phyloP scores from a whole-genome alignment of 208 protist species.

The Tritrichomonas musculus region DNA sequence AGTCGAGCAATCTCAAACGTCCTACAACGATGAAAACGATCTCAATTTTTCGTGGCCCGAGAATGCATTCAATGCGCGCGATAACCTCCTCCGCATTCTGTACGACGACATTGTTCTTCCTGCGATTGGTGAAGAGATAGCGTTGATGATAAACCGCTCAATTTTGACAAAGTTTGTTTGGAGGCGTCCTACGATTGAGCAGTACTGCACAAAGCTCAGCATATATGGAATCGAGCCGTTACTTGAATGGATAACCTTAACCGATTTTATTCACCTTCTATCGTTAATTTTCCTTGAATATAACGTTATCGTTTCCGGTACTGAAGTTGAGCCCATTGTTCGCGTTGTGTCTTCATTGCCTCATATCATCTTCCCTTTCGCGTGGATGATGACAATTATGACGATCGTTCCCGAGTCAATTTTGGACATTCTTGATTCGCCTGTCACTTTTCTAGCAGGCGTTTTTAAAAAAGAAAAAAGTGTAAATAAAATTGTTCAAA shows the following conservation, averaged over 20 bases:
- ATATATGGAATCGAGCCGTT: too few species aligned
- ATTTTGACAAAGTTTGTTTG: too few species aligned
- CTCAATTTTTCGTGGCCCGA: too few species aligned
- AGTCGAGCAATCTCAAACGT: too few species aligned
- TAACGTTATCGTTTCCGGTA: neutral
- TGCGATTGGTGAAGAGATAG: too few species aligned
- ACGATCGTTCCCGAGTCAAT: neutral
- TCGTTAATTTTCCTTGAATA: neutral
- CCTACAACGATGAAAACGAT: too few species aligned
- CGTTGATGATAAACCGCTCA: too few species aligned
- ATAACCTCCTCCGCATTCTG: too few species aligned
- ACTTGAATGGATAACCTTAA: neutral
- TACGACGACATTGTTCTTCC: too few species aligned
- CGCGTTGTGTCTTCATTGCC: neutral
- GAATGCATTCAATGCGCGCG: too few species aligned
- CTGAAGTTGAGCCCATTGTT: neutral
- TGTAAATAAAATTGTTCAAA: neutral
- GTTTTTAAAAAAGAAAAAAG: neutral
- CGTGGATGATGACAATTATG: neutral
- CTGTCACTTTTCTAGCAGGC: neutral
- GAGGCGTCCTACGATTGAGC: too few species aligned
- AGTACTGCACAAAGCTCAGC: too few species aligned
- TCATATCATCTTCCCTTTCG: neutral
- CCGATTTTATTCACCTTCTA: neutral
- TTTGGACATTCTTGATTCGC: neutral